These are phyloP conservation scores for Neofusicoccum parvum DNA, from an alignment of 2,329 filamentous ascomycete species.

Conservation along the genomic window DNA sequence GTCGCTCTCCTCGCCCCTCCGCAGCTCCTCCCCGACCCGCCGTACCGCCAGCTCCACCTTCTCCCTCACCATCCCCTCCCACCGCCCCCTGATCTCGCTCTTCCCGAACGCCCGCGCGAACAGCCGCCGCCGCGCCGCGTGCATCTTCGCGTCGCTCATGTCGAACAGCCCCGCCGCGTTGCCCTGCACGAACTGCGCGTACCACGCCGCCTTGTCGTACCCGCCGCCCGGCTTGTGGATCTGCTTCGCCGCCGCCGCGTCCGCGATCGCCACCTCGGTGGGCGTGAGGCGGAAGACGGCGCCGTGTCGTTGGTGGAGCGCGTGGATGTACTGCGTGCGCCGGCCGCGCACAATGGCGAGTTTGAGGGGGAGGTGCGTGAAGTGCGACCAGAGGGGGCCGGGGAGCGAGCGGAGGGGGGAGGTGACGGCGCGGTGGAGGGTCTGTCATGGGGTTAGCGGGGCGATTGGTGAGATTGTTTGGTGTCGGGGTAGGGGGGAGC, in stretches of 20 bases:
- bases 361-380: slow-evolving; percentile 40
- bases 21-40: slow-evolving; percentile 50
- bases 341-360: slow-evolving; percentile 40
- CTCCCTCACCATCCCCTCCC: slow-evolving; percentile 40
- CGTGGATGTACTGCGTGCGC: slow-evolving; percentile 43
- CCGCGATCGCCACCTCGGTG: slow-evolving; percentile 11
- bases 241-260: slow-evolving; percentile 28
- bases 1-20: slow-evolving; percentile 43
- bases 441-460: neutral
- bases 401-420: slow-evolving; percentile 33
- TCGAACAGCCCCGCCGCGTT: slow-evolving; percentile 35
- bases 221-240: slow-evolving; percentile 36
- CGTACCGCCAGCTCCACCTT: slow-evolving; percentile 45
- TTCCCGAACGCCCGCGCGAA: slow-evolving; percentile 43
- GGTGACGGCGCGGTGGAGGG: slow-evolving; percentile 26
- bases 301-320: slow-evolving; percentile 14
- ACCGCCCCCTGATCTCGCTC: slow-evolving; percentile 37
- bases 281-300: slow-evolving; percentile 21
- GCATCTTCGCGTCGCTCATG: slow-evolving; percentile 39
- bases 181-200: neutral
- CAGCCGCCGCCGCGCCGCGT: slow-evolving; percentile 39
- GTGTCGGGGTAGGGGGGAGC: too few relatives aligned
- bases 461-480: neutral
- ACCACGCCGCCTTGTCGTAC: slow-evolving; percentile 21
- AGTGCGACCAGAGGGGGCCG: slow-evolving; percentile 36